Evolutionary conservation across 2,329 filamentous ascomycete genomes (phyloP), one percentile per base, ranked within the genome.

Genomic region (Pseudogymnoascus sp.): DNA sequence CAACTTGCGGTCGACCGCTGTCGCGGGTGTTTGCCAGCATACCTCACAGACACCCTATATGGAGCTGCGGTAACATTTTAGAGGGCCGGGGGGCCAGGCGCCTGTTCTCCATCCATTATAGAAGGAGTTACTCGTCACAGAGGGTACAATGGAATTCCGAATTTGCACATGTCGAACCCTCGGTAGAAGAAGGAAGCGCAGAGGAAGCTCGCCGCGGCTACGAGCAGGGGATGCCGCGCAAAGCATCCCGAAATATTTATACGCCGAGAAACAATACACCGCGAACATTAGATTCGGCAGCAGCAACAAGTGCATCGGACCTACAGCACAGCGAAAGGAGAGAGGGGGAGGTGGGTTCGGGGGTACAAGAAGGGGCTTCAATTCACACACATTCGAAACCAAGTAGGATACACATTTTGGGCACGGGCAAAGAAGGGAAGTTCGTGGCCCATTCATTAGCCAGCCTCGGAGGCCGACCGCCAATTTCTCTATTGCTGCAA

Each of bases 391-490:
- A 33, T 12, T 55, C 48, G 25, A 62, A 29, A 60, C 36, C 21
- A 36, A 66, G 71, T 64, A 75, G 78, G 67, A 80, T 88, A 69
- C 79, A 89, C 67, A 79, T 92, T 12, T 70, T 90, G 18, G 88
- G 88, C 13, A 75, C 83, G 35, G 86, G 84, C 42, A 83, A 81
- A 67, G 77, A 87, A 40, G 87, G 87, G 27, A 82, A 79, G 64
- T 82, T 88, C 64, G 74, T 90, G 59, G 87, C 87, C 10, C 85
- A 90, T 72, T 81, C 83, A 27, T 73, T 92, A 39, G 80, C 82
- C 33, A 77, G 78, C 7, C 74, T 84, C 12, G 77, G 79, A 6
- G 77, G 82, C 62, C 80, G 84, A 12, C 86, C 86, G n/a, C 82
- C 85, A 0, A 76, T 89, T 27, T 85, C 83, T 4, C 74, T 91